Percentiles rank a stretch among this genome's conserved stretches.
These are phyloP conservation scores for Schoenoplectus tabernaemontani DNA, from an alignment of 202 grass and related monocot species.

Conservation along the genomic window DNA sequence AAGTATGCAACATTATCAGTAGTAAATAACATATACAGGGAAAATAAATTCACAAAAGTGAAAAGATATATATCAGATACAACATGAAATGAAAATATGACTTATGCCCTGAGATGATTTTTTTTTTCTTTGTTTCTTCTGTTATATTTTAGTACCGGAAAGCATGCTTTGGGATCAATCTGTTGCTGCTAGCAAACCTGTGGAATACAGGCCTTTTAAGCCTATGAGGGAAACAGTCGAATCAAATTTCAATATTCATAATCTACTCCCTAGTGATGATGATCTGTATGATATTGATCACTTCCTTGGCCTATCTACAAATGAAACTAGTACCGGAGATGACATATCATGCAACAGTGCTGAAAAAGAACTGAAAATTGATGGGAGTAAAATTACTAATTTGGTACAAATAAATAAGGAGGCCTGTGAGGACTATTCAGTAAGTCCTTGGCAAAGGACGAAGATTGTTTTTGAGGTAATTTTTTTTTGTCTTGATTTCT, in stretches of 20 bases:
- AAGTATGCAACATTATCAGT: neutral
- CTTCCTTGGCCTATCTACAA: neutral
- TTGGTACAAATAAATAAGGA: neutral
- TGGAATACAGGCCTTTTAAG: constrained; percentile 14
- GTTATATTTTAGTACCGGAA: neutral
- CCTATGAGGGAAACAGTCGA: neutral
- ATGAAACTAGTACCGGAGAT: neutral
- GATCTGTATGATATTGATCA: constrained; percentile 19
- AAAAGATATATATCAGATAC: neutral
- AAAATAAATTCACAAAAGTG: neutral
- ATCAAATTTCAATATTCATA: constrained; percentile 20
- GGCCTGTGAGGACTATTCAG: neutral
- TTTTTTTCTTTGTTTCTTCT: neutral
- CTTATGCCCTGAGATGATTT: constrained; percentile 7
- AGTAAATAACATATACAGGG: neutral
- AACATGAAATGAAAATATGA: neutral
- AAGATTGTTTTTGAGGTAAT: constrained; percentile 15
- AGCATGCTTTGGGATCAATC: constrained; percentile 13
- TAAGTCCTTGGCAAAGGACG: neutral
- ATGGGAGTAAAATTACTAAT: neutral
- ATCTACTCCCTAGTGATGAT: constrained; percentile 15
- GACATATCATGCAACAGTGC: neutral
- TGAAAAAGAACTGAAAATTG: neutral
- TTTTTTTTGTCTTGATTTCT: constrained; percentile 5
- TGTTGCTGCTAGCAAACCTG: neutral